Percentiles rank a stretch among this genome's conserved stretches.
Evolutionary conservation across 495 filamentous ascomycete genomes (phyloP).

Genomic region (Hypoxylon fuscum): DNA sequence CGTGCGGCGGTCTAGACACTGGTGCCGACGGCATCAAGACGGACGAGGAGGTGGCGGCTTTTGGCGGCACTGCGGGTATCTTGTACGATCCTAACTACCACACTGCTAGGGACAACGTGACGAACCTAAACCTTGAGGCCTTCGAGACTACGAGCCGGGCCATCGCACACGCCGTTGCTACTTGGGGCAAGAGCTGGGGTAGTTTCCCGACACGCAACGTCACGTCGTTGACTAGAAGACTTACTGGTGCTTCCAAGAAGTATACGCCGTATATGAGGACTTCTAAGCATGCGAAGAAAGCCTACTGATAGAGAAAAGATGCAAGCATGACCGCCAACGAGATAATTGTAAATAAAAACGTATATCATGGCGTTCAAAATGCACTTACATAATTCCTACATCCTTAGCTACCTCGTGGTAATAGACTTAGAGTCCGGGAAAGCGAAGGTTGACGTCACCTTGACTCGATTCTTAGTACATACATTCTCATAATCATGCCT

Average conservation of each 20-base stretch:
- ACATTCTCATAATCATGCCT: too few relatives aligned
- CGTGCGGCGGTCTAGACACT: constrained; percentile 72
- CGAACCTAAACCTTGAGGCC: constrained; percentile 67
- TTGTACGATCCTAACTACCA: constrained; percentile 73
- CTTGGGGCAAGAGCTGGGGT: constrained; percentile 62
- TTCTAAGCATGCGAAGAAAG: constrained; percentile 19
- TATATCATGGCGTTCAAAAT: too few relatives aligned
- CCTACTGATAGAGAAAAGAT: constrained; percentile 3
- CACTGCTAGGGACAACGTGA: constrained; percentile 62
- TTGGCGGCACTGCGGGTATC: constrained; percentile 68
- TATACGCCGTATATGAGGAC: constrained; percentile 14
- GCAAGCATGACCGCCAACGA: too few relatives aligned
- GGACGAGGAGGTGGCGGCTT: constrained; percentile 61
- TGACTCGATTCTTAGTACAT: neutral
- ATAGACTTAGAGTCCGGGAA: neutral
- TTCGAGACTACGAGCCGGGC: constrained; percentile 68
- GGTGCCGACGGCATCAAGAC: constrained; percentile 76
- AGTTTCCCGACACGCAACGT: constrained; percentile 42
- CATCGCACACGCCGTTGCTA: constrained; percentile 71
- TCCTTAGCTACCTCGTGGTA: too few relatives aligned
- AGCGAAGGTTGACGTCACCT: neutral
- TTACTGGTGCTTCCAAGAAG: constrained; percentile 2
- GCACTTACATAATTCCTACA: too few relatives aligned
- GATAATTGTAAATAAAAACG: too few relatives aligned
- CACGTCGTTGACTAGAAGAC: constrained; percentile 22